Evolutionary conservation across 2,329 filamentous ascomycete species (phyloP), one percentile per base, ranked within the genome.

Genomic region (Microcyclospora pomicola): DNA sequence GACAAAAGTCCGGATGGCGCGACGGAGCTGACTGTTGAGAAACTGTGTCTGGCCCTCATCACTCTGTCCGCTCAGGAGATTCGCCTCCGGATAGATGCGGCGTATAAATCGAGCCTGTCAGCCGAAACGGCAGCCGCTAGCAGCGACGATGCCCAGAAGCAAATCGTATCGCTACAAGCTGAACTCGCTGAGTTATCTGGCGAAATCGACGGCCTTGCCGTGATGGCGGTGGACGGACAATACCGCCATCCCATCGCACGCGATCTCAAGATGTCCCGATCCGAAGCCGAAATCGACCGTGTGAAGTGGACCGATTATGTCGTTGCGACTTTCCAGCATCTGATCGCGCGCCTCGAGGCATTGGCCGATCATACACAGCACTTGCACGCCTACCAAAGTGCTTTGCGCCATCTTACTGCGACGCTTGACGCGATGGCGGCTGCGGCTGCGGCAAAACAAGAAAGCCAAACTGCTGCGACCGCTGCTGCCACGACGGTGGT

Each of bases 171-270:
- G 69, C 9, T 61, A 59, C 71, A 77, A 48, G 69, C 72, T 27
- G 80, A 83, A 50, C 63, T 84, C 1, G 76, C 82, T 46, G 80
- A 77, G 4, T 62, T 84, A 2, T 78, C 80, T 47, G 64, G 75
- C 0, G 80, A 84, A 51, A 76, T 84, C 31, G 61, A 79, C 0
- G 73, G 78, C 0, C 75, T 84, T 2, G 72, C 77, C 6, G 73
- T 80, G 44, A 83, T 84, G 73, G 74, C 78, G 0, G 67, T 77
- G 1, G 76, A 82, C 46, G 72, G 80, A 48, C 75, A 81, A 51
- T 70, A 77, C 46, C 64, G 80, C 5, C 69, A 74, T 42, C 78
- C 79, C 0, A 73, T 78, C 1, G 58, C 73, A 5, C 55, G 60
- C 9, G 50, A 52, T 15, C 55, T 62, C 38, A 47, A 59, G 15